A percentile compares a stretch with the other conserved stretches of the same genome.
phyloP scores from a whole-genome alignment of 179 eudicot species.

The Silene coronaria region DNA sequence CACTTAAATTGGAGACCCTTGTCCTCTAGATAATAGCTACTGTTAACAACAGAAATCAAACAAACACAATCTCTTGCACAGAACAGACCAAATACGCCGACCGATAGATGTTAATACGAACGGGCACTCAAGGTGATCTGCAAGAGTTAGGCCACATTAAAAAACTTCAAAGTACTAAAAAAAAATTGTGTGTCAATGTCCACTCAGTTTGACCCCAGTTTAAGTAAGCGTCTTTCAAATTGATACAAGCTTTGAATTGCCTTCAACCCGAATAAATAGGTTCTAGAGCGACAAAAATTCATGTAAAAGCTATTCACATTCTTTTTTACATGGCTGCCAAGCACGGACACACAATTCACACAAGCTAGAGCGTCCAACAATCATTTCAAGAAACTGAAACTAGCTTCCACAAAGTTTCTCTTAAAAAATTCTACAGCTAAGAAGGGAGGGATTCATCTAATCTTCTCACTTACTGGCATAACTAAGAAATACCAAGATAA shows the following conservation, averaged over 20 bases:
- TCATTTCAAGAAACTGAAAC: not conserved
- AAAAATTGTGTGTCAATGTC: not conserved
- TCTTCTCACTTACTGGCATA: not conserved
- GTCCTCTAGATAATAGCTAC: not conserved
- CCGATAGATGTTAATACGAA: not conserved
- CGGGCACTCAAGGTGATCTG: not conserved
- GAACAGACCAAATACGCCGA: not conserved
- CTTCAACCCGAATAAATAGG: not conserved
- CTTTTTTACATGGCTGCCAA: constrained; percentile 1
- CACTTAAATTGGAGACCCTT: not conserved
- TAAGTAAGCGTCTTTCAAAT: not conserved
- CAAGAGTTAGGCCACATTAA: not conserved
- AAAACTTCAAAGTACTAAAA: not conserved
- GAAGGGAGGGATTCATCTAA: not conserved
- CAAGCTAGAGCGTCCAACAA: not conserved
- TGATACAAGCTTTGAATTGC: not conserved
- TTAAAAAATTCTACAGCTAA: not conserved
- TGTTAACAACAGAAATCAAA: not conserved
- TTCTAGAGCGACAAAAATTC: not conserved
- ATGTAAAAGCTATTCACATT: not conserved
- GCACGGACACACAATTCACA: not conserved
- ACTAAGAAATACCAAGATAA: no score
- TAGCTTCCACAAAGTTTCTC: not conserved
- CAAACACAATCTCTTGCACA: not conserved
- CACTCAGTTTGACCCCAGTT: not conserved